Percentiles rank a stretch among this genome's conserved stretches.
phyloP scores from a whole-genome alignment of 495 filamentous ascomycete species.

The Alectoria sarmentosa region DNA sequence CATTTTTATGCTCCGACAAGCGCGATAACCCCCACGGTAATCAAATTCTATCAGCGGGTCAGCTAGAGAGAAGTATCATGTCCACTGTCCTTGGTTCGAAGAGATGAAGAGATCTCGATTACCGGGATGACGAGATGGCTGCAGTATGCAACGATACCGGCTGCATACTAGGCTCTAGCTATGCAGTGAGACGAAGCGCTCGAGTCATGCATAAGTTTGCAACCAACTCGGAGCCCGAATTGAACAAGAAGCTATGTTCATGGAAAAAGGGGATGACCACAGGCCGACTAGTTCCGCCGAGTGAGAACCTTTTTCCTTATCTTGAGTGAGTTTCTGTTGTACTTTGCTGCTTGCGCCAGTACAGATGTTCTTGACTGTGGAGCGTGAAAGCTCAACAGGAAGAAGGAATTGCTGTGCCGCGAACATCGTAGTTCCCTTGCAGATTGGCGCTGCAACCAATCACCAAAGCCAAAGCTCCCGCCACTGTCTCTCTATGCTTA shows the following conservation, averaged over 20 bases:
- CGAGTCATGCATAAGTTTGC: not conserved
- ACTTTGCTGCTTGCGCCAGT: not conserved
- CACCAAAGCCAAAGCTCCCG: not conserved
- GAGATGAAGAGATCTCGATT: not conserved
- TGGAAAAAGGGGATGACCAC: too few species aligned
- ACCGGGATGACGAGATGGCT: not conserved
- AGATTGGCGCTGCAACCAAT: not conserved
- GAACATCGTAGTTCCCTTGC: not conserved
- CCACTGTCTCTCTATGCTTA: too few species aligned
- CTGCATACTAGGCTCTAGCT: not conserved
- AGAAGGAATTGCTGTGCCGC: not conserved
- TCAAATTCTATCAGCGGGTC: not conserved
- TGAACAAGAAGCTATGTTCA: not conserved
- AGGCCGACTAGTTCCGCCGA: not conserved
- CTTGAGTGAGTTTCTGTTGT: not conserved
- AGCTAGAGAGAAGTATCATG: not conserved
- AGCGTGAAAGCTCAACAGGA: not conserved
- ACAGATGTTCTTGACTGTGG: not conserved
- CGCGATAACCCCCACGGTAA: not conserved
- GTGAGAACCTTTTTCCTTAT: not conserved
- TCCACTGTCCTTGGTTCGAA: not conserved
- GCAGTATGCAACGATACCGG: not conserved
- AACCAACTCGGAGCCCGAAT: not conserved
- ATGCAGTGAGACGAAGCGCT: not conserved
- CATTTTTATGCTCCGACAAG: conserved; percentile 2